Conservation (phyloP, 2,329 filamentous ascomycete species). For the Aspergillus terreus region DNA sequence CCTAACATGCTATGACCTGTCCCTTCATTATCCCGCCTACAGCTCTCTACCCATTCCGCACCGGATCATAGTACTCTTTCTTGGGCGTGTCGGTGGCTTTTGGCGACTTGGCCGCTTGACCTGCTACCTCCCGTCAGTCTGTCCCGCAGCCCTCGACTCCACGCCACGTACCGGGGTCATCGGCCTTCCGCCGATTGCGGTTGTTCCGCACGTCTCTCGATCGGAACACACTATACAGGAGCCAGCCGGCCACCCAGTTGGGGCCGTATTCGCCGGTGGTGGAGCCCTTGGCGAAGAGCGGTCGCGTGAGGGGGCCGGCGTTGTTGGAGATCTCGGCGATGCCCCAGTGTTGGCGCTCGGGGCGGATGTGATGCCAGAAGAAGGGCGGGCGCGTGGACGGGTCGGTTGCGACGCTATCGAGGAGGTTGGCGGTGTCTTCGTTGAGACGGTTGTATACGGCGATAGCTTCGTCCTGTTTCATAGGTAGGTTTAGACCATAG, state of each 20-base stretch:
- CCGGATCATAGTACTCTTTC: constrained; percentile 41
- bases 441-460: constrained; percentile 41
- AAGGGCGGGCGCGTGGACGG: constrained; percentile 38
- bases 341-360: constrained; percentile 40
- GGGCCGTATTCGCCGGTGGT: constrained; percentile 43
- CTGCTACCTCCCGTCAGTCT: constrained; percentile 2
- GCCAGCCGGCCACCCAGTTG: constrained; percentile 46
- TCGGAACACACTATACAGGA: constrained; percentile 47
- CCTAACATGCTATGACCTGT: neutral
- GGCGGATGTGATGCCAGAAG: constrained; percentile 47
- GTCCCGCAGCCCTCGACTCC: too few species aligned
- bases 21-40: neutral
- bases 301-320: constrained; percentile 35
- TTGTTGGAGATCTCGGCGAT: constrained; percentile 42
- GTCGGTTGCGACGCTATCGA: constrained; percentile 38
- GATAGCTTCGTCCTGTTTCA: constrained; percentile 42
- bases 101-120: constrained; percentile 16
- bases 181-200: constrained; percentile 39
- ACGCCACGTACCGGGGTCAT: constrained; percentile 17
- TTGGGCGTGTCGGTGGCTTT: constrained; percentile 18
- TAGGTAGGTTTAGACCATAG: neutral
- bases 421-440: constrained; percentile 36
- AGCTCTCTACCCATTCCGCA: constrained; percentile 29
- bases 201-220: constrained; percentile 46
- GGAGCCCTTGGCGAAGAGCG: constrained; percentile 38